Evolutionary conservation across 1,139 yeast species (phyloP), one percentile per base, ranked within the genome.

Genomic region (Protomyces pachydermus): DNA sequence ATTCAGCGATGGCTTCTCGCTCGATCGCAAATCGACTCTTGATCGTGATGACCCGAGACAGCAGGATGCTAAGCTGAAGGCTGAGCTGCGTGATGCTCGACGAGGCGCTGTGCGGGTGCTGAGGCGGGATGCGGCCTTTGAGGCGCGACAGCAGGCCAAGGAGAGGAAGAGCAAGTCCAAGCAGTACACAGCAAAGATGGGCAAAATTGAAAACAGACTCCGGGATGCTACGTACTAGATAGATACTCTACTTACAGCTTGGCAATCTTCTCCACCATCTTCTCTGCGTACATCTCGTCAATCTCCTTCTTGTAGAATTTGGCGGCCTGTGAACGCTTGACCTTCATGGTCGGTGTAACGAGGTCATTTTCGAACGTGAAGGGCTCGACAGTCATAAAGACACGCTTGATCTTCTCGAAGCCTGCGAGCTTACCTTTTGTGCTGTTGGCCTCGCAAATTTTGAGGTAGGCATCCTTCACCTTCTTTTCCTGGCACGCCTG

Each of bases 1-100:
- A 76, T 95, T 88, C 73, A 98, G 91, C 76, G 98, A 90, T 72
- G 90, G 91, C 79, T 95, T 87, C 82, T 91, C 91, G 77, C 96
- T 97, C 66, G 97, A 90, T 73, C 88, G 86, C 83, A 90, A 88
- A 77, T 88, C 96, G 14, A 88, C 91, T 75, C 48, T 42, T 4
- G 97, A 91, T 74, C 82, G 87, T 65, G 88, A 91, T 74, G 81
- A 85, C 69, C 85, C 87, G 67, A 83, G 95, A 75, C 89, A 86
- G 70, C 98, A 93, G 74, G 77, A 89, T 70, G 81, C 81, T 74
- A 93, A 93, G 80, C 82, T 93, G 78, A 85, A 83, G 78, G 85
- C 87, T 35, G 89, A 88, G 77, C 78, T 90, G 75, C 93, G 93
- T 84, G 88, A 91, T 77, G 98, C 93, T 76, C 84, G 86, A 75